Base-by-base conservation (phyloP, 345 rosid species). In the Excoecaria cochinchinensis region DNA sequence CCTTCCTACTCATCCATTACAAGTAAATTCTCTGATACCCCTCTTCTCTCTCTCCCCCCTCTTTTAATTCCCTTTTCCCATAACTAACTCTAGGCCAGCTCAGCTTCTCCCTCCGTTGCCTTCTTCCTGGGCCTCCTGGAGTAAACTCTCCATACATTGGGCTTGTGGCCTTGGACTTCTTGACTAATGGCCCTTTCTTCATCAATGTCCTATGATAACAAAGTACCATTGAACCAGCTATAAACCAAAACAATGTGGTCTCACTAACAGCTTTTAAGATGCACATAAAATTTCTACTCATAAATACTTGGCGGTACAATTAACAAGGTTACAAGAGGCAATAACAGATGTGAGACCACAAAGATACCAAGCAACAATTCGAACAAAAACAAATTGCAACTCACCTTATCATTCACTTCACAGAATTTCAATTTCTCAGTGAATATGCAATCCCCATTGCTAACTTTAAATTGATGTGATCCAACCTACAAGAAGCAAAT, bases 401-500 rank as follows among this genome's bases (percentile, higher is more conserved):
- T 59, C 52, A 92, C 99, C 94, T 93, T 92, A 78, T 92, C 97
- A 78, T 96, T 90, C 25, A 96, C 91, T 66, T 96, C 92, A 70
- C 99, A 96, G 86, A 89, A 92, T 79, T 93, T 96, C 88, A 92
- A 85, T 76, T 84, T 91, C 87, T 93, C 97, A 0, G 90, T 81
- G 85, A 85, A 93, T 72, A 96, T 84, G 66, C 89, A 87, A 84
- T 96, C 98, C 16, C 92, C 89, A 55, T 92, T 93, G 89, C 98
- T 90, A 76, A 96, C 95, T 87, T 93, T 96, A 59, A 96, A 93
- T 85, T 96, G 99, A 73, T 93, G 94, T 5, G 95, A 96, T 15
- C 97, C 98, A 68, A 96, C 85, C 99, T 93, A 82, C 67, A 56
- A 7, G 6, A 31, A 8, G 3, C 1, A 73, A 65, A n/a, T 57